phyloP scores from a whole-genome alignment of 768 basidiomycete genomes.

The Mycena capillaripes region DNA sequence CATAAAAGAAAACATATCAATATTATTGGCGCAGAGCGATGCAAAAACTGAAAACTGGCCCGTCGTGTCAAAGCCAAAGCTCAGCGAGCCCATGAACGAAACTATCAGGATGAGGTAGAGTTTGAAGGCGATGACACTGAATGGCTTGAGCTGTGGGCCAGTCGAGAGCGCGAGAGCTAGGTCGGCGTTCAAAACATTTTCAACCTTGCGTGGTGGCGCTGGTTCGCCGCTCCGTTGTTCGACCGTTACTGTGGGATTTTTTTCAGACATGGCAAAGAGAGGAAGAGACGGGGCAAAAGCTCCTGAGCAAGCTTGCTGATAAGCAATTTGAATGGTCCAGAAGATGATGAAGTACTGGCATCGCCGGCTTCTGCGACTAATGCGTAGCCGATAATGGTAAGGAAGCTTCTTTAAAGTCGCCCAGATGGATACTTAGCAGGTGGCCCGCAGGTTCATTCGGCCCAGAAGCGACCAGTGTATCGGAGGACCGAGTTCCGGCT shows the following conservation, averaged over 20 bases:
- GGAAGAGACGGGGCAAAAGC: not conserved
- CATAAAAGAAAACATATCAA: not conserved
- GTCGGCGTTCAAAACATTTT: conserved; percentile 53
- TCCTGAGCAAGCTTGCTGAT: not conserved
- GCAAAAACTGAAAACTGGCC: conserved; percentile 44
- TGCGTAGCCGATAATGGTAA: not conserved
- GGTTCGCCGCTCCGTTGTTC: not conserved
- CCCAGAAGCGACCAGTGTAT: too few relatives aligned
- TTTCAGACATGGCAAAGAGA: conserved; percentile 16
- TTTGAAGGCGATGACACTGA: conserved; percentile 53
- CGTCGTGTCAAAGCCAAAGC: conserved; percentile 62
- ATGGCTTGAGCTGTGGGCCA: conserved; percentile 57
- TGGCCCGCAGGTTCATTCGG: too few relatives aligned
- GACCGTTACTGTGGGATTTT: not conserved
- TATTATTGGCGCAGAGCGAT: not conserved
- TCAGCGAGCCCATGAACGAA: conserved; percentile 59
- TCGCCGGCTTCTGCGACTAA: not conserved
- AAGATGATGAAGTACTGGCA: not conserved
- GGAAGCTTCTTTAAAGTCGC: not conserved
- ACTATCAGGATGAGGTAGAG: conserved; percentile 56
- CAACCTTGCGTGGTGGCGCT: not conserved
- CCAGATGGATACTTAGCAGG: too few relatives aligned
- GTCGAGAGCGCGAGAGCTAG: conserved; percentile 59
- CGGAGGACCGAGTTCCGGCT: too few relatives aligned
- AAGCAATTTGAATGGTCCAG: not conserved